phyloP scores from a whole-genome alignment of 345 rosid genomes.

The Eucalyptus pumila region DNA sequence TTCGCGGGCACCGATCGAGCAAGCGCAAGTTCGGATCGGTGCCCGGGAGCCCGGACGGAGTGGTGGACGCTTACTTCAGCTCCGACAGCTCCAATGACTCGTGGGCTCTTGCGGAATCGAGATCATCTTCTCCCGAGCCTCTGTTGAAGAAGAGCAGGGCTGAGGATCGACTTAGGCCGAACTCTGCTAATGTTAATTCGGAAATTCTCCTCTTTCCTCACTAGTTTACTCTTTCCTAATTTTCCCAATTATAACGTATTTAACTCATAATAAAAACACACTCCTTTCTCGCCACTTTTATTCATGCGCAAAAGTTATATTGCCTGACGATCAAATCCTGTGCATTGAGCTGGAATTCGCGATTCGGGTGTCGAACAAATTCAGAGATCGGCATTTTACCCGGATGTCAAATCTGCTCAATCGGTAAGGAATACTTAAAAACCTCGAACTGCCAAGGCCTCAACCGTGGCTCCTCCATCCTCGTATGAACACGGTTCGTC shows the following conservation, averaged over 20 bases:
- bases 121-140: conserved; percentile 46
- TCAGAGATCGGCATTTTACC: neutral
- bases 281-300: neutral
- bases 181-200: neutral
- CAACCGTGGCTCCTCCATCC: neutral
- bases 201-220: neutral
- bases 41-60: conserved; percentile 59
- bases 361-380: neutral
- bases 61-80: conserved; percentile 55
- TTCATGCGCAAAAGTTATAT: conserved; percentile 15
- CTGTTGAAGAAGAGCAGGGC: conserved; percentile 35
- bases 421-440: neutral
- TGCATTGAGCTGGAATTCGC: neutral
- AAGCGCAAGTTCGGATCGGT: conserved; percentile 32
- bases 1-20: conserved; percentile 7
- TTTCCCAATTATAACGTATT: neutral
- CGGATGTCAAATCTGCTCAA: neutral
- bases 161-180: neutral
- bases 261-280: neutral
- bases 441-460: neutral
- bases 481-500: neutral
- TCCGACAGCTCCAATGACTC: conserved; percentile 44
- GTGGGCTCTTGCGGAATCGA: conserved; percentile 25
- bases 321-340: conserved; percentile 8
- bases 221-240: conserved; percentile 1